Evolutionary conservation across 1,284 basidiomycete species (phyloP).

Genomic region (Apiotrichum gamsii): DNA sequence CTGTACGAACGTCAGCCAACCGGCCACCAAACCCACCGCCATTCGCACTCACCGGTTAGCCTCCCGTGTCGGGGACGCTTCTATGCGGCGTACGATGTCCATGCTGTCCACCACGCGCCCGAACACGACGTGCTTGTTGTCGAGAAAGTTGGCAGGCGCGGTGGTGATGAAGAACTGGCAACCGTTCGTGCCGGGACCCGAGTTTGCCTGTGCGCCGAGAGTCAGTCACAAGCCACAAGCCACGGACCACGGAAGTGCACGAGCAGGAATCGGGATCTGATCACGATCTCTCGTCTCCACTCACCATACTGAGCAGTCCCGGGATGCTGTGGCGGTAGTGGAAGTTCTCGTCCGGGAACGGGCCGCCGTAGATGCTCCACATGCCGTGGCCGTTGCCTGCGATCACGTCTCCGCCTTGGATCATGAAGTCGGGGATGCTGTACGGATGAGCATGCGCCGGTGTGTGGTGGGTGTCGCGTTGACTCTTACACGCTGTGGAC

Average conservation of each 20-base stretch:
- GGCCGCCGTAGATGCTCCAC: slow-evolving; percentile 27
- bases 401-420: slow-evolving; percentile 62
- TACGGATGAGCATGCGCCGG: background rate
- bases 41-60: slow-evolving; percentile 21
- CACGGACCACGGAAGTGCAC: no score
- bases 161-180: slow-evolving; percentile 97
- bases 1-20: background rate
- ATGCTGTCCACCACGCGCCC: slow-evolving; percentile 81
- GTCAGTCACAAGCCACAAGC: no score
- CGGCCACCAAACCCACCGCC: no score
- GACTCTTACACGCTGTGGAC: slow-evolving; percentile 8
- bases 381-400: slow-evolving; percentile 49
- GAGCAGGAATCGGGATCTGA: no score
- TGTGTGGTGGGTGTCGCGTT: background rate
- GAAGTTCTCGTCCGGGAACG: slow-evolving; percentile 28
- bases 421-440: slow-evolving; percentile 62
- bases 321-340: slow-evolving; percentile 3
- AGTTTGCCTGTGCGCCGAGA: slow-evolving; percentile 64
- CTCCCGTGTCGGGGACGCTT: slow-evolving; percentile 76
- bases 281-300: no score
- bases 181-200: slow-evolving; percentile 83
- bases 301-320: slow-evolving; percentile 13
- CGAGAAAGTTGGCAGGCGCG: slow-evolving; percentile 84
- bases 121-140: slow-evolving; percentile 91
- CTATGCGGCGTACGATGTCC: slow-evolving; percentile 84